Evolutionary conservation across 1,284 basidiomycete genomes (phyloP), one percentile per base, ranked within the genome.

Genomic region (Mrakiaceae sp.): DNA sequence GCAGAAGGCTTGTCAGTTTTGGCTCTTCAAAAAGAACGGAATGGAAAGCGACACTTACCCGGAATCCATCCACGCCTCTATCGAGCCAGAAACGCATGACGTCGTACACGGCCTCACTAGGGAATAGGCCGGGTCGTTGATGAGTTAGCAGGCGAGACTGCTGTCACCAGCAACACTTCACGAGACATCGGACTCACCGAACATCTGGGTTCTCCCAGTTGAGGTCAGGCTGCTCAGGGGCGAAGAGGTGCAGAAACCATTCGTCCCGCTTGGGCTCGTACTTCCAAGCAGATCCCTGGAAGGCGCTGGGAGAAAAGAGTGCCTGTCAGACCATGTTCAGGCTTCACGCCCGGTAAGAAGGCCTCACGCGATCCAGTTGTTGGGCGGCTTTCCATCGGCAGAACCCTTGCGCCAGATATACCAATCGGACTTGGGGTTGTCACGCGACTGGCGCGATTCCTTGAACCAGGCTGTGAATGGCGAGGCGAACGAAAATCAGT

Each of bases 41-140:
- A 39, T 0, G 27, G 43, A 54, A n/a, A 39, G 7, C 27, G 8
- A 42, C 8, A 71, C 69, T 66, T 58, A 70, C 69, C 52, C 77
- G 71, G 74, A 79, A 81, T 2, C 79, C 79, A 64, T 79, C 78
- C n/a, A 76, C 71, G 5, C 79, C 78, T 63, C 72, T 72, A 42
- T 79, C 74, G 27, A 80, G 72, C 79, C 79, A 81, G 71, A 75
- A 79, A 14, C 70, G 63, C 72, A 80, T 77, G 43, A 77, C 71
- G 12, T 75, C 73, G 67, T 75, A 74, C 59, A 79, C 70, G 10
- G 68, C 74, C 8, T 71, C 53, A 57, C 75, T 66, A 27, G 27
- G 27, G 27, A 27, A 27, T 27, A 27, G 27, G 27, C 27, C 27
- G 27, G 27, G 27, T 27, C 27, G 27, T 27, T 27, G 27, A 1